Percentiles rank a stretch among this genome's conserved stretches.
phyloP scores from a whole-genome alignment of 2,329 filamentous ascomycete species.

The Claviceps africana region DNA sequence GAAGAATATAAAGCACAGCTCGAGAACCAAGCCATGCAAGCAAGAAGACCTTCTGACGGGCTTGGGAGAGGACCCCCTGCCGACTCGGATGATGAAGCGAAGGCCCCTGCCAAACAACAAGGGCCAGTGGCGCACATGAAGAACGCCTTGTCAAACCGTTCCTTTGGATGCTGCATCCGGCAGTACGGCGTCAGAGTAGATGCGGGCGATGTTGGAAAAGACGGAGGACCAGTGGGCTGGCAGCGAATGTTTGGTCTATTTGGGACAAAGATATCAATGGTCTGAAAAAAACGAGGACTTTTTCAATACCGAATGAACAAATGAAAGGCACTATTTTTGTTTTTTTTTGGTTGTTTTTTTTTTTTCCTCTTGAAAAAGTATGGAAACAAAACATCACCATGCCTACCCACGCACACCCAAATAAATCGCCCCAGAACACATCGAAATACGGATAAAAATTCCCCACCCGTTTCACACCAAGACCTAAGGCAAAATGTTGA shows the following conservation, averaged over 20 bases:
- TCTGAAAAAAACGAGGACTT: background rate
- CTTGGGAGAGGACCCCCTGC: background rate
- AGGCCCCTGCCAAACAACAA: background rate
- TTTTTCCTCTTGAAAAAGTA: no score
- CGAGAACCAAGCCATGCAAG: conserved; percentile 2
- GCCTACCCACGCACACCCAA: no score
- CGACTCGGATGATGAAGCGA: conserved; percentile 8
- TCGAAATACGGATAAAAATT: no score
- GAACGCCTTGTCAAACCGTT: conserved; percentile 31
- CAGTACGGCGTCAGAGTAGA: conserved; percentile 50
- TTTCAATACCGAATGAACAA: no score
- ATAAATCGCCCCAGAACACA: no score
- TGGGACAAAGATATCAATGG: conserved; percentile 40
- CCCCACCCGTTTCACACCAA: no score
- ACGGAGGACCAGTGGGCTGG: conserved; percentile 34
- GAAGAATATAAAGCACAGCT: conserved; percentile 47
- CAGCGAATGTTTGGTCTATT: conserved; percentile 50
- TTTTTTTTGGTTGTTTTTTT: no score
- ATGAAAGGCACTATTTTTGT: no score
- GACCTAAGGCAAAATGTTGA: no score
- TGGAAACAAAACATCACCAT: no score
- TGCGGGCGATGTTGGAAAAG: conserved; percentile 42
- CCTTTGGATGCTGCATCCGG: conserved; percentile 56
- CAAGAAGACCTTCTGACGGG: background rate
- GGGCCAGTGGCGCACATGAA: background rate